Evolutionary conservation across 441 rosid genomes (phyloP), one percentile per base, ranked within the genome.

Genomic region (Rhodomyrtus psidioides): DNA sequence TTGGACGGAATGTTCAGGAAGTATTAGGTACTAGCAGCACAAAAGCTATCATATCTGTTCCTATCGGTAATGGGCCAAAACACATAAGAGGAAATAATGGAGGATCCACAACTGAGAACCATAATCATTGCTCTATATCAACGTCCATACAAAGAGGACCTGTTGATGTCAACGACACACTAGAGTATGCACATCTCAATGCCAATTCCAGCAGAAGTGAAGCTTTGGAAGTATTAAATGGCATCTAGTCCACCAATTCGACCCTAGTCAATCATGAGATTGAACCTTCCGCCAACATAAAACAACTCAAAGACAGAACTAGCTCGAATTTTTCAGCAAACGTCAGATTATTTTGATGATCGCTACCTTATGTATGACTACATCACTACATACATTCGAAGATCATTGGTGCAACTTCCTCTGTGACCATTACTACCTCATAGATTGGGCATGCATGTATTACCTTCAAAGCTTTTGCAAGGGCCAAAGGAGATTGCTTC

Each of bases 401-500:
- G n/a, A 70, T 21, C 49, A 70, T 70, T 24, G 79, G 49, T 12
- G n/a, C 75, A 39, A 39, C 79, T 34, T 65, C 19, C 39, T 65
- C 79, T 1, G 49, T 70, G 79, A 70, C 79, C 24, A 70, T 39
- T 70, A 65, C 26, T 3, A 9, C 46, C 46, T 65, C 49, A 34
- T 34, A 34, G 79, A 65, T 10, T 65, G 23, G 82, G 86, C 82
- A 49, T 74, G 85, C 81, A 62, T 54, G 30, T 6, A 84, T 28
- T 90, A 97, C 99, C 98, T 97, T 97, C 53, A 97, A 82, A 86
- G 99, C 98, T 94, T 97, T 97, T 55, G 98, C 88, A 83, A 97
- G 97, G 75, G 99, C 95, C 87, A 95, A 55, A n/a, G 99, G 98
- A 28, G 99, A 97, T 59, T 94, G 96, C 90, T 91, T 95, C 88